phyloP scores from a whole-genome alignment of 129 eudicot genomes.

The Ambrosia trifida region DNA sequence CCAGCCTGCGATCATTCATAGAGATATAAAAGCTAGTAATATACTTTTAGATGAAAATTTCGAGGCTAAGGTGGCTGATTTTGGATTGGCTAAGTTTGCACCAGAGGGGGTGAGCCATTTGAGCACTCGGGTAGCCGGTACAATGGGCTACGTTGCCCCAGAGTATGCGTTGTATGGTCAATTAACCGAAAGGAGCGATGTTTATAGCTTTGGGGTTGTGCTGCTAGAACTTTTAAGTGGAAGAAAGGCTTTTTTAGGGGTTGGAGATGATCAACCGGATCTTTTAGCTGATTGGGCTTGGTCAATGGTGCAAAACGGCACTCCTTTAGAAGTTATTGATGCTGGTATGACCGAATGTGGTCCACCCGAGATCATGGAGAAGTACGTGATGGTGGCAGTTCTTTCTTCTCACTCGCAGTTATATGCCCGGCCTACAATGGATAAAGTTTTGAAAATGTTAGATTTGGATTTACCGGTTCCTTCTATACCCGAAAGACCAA shows the following conservation, averaged over 20 bases:
- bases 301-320: constrained; percentile 70
- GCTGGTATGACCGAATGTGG: constrained; percentile 62
- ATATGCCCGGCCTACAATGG: constrained; percentile 89
- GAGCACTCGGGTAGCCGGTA: constrained; percentile 94
- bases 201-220: constrained; percentile 85
- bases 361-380: constrained; percentile 65
- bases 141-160: constrained; percentile 92
- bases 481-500: constrained; percentile 74
- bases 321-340: constrained; percentile 68
- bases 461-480: constrained; percentile 72
- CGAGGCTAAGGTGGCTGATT: constrained; percentile 83
- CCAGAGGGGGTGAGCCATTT: constrained; percentile 87
- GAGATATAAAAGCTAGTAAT: constrained; percentile 90
- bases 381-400: constrained; percentile 71
- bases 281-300: constrained; percentile 94
- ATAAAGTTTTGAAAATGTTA: constrained; percentile 75
- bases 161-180: constrained; percentile 94
- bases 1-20: constrained; percentile 74
- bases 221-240: constrained; percentile 90
- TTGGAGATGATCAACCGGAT: constrained; percentile 55
- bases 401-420: constrained; percentile 91
- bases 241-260: constrained; percentile 60
- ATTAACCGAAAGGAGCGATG: constrained; percentile 84
- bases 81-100: constrained; percentile 84
- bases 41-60: constrained; percentile 75